Percentiles rank a stretch among this genome's conserved stretches.
phyloP scores from a whole-genome alignment of 768 basidiomycete genomes.

The Auricularia sp. region DNA sequence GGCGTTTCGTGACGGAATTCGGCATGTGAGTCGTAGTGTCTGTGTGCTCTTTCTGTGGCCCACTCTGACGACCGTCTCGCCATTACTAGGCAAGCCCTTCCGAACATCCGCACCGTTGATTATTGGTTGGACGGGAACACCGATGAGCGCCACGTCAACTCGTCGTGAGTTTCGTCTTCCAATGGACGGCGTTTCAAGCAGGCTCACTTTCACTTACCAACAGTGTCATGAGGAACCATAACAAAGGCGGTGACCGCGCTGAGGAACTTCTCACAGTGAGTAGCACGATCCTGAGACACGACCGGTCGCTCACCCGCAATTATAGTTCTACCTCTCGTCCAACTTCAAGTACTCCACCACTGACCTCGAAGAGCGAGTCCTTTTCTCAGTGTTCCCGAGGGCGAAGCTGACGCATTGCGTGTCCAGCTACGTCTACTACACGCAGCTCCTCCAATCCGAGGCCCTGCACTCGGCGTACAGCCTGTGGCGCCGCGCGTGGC shows the following conservation, averaged over 20 bases:
- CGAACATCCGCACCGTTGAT: slow-evolving; percentile 80
- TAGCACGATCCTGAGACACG: too few relatives aligned
- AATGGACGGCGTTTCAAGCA: too few relatives aligned
- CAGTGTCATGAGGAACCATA: too few relatives aligned
- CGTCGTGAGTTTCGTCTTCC: slow-evolving; percentile 35
- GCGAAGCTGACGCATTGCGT: too few relatives aligned
- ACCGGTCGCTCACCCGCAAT: too few relatives aligned
- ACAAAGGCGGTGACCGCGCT: too few relatives aligned
- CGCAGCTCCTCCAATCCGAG: slow-evolving; percentile 95
- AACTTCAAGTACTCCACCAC: slow-evolving; percentile 29
- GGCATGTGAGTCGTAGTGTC: neutral
- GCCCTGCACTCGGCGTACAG: slow-evolving; percentile 81
- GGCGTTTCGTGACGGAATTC: slow-evolving; percentile 63
- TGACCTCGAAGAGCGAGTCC: slow-evolving; percentile 60
- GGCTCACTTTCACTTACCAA: too few relatives aligned
- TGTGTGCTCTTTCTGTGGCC: too few relatives aligned
- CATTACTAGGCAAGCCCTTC: slow-evolving; percentile 65
- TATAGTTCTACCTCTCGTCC: too few relatives aligned
- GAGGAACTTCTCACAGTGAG: too few relatives aligned
- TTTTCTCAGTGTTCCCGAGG: neutral
- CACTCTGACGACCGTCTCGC: too few relatives aligned
- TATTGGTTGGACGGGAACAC: slow-evolving; percentile 68
- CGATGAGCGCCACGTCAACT: slow-evolving; percentile 77
- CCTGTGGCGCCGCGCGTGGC: slow-evolving; percentile 87
- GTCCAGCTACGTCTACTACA: slow-evolving; percentile 79